Evolutionary conservation across 73 alveolate species (phyloP).

Genomic region (Stentor coeruleus): DNA sequence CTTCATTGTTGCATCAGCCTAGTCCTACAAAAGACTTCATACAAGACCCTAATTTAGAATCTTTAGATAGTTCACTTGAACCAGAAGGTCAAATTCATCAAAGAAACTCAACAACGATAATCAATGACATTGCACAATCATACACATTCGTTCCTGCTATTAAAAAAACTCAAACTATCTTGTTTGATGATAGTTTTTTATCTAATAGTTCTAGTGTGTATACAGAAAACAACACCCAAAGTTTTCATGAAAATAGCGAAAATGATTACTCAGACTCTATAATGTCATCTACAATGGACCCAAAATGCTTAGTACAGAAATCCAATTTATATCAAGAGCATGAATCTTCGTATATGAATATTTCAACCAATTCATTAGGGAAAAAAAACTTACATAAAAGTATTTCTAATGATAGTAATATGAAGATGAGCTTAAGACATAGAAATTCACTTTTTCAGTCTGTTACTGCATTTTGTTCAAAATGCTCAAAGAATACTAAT

Average conservation of each 20-base stretch:
- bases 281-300: not conserved
- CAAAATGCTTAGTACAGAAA: not conserved
- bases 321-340: no score
- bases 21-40: no score
- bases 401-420: no score
- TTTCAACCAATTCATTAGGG: no score
- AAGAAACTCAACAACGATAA: not conserved
- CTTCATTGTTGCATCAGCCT: no score
- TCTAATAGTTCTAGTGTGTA: no score
- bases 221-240: no score
- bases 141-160: not conserved
- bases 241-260: no score
- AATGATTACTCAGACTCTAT: no score
- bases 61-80: not conserved
- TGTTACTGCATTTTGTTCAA: not conserved
- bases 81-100: not conserved
- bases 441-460: not conserved
- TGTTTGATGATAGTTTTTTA: not conserved
- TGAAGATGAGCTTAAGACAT: not conserved
- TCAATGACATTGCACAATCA: not conserved
- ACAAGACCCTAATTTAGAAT: not conserved
- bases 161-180: no score
- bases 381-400: no score
- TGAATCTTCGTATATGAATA: no score
- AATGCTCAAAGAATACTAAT: not conserved